A percentile compares a stretch with the other conserved stretches of the same genome.
Conservation (phyloP, 345 rosid genomes). For the Hevea brasiliensis region DNA sequence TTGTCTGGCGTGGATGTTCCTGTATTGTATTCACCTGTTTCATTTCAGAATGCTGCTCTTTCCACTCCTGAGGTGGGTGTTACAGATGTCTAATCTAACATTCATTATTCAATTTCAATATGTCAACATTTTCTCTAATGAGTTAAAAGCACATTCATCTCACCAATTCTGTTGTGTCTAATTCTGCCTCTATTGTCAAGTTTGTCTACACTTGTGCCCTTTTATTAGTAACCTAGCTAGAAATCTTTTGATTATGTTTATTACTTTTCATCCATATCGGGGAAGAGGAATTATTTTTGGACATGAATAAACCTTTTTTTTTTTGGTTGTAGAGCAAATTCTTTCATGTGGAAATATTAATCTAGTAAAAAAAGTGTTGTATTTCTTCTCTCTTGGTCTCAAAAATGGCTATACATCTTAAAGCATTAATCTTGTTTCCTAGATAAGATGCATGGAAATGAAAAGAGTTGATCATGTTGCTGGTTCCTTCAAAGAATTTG, state of each 20-base stretch:
- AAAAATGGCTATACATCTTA: background rate
- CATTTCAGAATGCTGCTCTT: slow-evolving; percentile 76
- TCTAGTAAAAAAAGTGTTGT: background rate
- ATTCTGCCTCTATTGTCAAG: background rate
- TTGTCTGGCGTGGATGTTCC: slow-evolving; percentile 76
- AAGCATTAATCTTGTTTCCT: slow-evolving; percentile 28
- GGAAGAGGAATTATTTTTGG: too few species aligned
- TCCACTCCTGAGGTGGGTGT: slow-evolving; percentile 79
- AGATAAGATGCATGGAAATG: slow-evolving; percentile 77
- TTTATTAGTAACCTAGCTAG: background rate
- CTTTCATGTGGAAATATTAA: background rate
- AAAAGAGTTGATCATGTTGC: slow-evolving; percentile 43
- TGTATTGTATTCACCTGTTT: slow-evolving; percentile 67
- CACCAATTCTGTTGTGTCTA: background rate
- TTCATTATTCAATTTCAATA: background rate
- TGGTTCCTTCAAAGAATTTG: slow-evolving; percentile 27
- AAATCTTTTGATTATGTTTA: background rate
- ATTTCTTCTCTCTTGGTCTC: slow-evolving; percentile 1
- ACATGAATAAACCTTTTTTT: background rate
- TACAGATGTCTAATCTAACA: background rate
- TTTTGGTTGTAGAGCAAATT: background rate
- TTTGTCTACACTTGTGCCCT: background rate
- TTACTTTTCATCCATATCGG: too few species aligned
- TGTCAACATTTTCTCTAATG: background rate
- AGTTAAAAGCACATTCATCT: too few species aligned